Evolutionary conservation across 345 rosid species (phyloP), one percentile per base, ranked within the genome.

Genomic region (Lagerstroemia speciosa): DNA sequence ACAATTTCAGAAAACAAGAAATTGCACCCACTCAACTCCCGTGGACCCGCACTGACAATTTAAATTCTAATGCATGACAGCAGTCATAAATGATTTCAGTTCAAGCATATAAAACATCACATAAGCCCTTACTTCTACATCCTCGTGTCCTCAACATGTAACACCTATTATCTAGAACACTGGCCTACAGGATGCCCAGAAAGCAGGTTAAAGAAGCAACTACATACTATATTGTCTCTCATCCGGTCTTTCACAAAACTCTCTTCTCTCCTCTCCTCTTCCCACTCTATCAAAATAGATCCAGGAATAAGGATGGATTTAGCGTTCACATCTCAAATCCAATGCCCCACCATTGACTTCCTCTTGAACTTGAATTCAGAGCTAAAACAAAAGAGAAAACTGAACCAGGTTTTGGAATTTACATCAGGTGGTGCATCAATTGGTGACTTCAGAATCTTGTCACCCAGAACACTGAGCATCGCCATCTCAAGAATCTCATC

Each of bases 401-500:
- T 45, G 50, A 19, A 11, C 24, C 30, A 22, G 63, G 3, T 27
- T 57, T 29, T 8, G 8, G 33, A 30, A 29, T 27, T 74, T 79
- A 93, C 99, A 73, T 94, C 93, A 71, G 67, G 36, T 67, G 98
- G 91, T 17, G 93, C 98, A 84, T 91, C 96, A 58, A 83, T 72
- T 33, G 91, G 80, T 0, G 90, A 88, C 68, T 80, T 85, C 30
- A 94, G 93, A 78, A 94, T 74, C 74, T 80, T 76, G 76, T 91
- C 93, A 46, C 92, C 98, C 58, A 94, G 85, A 78, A 89, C 78
- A 37, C 84, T 78, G 74, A 94, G 69, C 62, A 87, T 71, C 64
- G 84, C 79, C 87, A 94, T 88, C 86, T 94, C 99, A 73, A 94
- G 92, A 61, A 86, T 78, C 73, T 91, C 98, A 72, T 94, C 95